These are phyloP conservation scores for Hyaloperonospora arabidopsidis DNA, from an alignment of 352 stramenopile species.

Conservation along the genomic window DNA sequence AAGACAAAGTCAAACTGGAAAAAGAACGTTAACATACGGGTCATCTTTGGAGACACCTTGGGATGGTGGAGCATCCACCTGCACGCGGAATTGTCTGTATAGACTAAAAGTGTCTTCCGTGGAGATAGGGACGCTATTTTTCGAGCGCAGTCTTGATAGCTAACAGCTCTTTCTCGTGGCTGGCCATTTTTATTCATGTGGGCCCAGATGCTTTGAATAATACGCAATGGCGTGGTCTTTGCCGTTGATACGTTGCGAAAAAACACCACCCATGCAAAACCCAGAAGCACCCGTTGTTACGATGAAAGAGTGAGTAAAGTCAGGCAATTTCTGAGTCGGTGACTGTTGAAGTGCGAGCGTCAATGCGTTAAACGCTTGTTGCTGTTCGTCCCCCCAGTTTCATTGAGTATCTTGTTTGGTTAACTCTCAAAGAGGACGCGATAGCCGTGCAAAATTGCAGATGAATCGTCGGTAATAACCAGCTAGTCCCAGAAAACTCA, in stretches of 20 bases:
- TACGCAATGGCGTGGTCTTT: no score
- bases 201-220: no score
- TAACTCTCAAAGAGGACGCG: neutral
- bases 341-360: no score
- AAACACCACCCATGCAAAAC: no score
- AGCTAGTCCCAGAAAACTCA: neutral
- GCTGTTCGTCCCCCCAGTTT: no score
- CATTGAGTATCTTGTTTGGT: neutral
- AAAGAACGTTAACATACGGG: slow-evolving; percentile 10
- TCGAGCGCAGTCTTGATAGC: neutral
- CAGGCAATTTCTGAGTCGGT: no score
- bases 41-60: slow-evolving; percentile 4
- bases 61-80: slow-evolving; percentile 9
- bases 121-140: slow-evolving; percentile 1
- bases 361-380: no score
- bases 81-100: slow-evolving; percentile 1
- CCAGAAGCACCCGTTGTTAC: no score
- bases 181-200: neutral
- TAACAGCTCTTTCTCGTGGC: slow-evolving; percentile 1
- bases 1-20: slow-evolving; percentile 6
- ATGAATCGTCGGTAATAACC: neutral
- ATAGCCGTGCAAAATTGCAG: no score
- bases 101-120: slow-evolving; percentile 4
- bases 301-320: no score
- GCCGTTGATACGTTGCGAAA: no score